Evolutionary conservation across 202 grass and related monocot species (phyloP), one percentile per base, ranked within the genome.

Genomic region (Bolboschoenoplectus hybrid): DNA sequence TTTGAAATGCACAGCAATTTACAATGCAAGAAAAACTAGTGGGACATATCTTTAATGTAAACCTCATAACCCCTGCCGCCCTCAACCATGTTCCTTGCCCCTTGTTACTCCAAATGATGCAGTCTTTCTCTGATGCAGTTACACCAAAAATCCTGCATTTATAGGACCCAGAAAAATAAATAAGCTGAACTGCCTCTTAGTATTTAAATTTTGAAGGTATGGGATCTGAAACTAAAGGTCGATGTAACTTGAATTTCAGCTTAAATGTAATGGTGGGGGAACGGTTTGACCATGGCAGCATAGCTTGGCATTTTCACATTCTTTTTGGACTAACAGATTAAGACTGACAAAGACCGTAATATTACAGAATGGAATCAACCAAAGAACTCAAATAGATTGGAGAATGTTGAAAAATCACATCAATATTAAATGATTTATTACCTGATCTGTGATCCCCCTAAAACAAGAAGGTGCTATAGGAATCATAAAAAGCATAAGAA

Each of bases 71-170:
- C 11, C 17, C 3, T 0, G 1, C 58, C 17, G 1, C 58, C 17
- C 5, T 26, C 26, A 26, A 26, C 26, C 26, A 58, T 58, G 55
- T 38, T 67, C 10, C 35, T 67, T 1, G 45, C 67, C 67, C 17
- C 40, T 8, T 43, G 45, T 40, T 70, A 43, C 14, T 17, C 41
- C 40, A 9, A 43, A 10, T 6, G 20, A 76, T 32, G 47, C 6
- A 6, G 32, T 8, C 46, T 14, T 76, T 34, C 10, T 6, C 2
- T 53, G 12, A 16, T 53, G 72, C 32, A 19, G 17, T 72, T 47
- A 46, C 67, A 71, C 38, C 13, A 70, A 70, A 45, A 51, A 76
- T 53, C 72, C 72, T 76, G 72, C 72, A 53, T 76, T 76, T 53
- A 53, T 53, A 52, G 2, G 45, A 78, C 19, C 69, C 51, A 16